Evolutionary conservation across 2,329 filamentous ascomycete species (phyloP).

Genomic region (Ophiocordyceps robertsii): DNA sequence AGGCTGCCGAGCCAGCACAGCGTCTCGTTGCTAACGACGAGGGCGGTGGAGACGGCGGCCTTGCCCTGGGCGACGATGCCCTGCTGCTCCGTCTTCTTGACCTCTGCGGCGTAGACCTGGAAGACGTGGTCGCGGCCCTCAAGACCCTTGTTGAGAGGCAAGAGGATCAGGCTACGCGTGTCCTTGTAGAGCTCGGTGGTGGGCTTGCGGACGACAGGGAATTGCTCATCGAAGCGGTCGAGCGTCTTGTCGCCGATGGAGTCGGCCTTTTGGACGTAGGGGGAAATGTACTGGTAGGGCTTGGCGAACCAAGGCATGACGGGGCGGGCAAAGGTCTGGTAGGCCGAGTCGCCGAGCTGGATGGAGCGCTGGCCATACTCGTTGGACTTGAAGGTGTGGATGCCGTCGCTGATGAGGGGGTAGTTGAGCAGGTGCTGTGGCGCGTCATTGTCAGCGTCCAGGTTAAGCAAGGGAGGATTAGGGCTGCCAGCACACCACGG

Average conservation of each 20-base stretch:
- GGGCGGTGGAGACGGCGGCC: slow-evolving; percentile 53
- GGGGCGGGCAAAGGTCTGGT: slow-evolving; percentile 63
- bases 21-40: slow-evolving; percentile 54
- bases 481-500: not conserved
- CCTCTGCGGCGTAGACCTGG: slow-evolving; percentile 41
- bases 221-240: slow-evolving; percentile 51
- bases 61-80: slow-evolving; percentile 55
- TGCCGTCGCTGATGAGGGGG: slow-evolving; percentile 67
- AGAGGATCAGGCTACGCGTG: slow-evolving; percentile 45
- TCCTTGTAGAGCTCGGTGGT: slow-evolving; percentile 55
- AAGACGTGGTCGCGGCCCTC: slow-evolving; percentile 50
- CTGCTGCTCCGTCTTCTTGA: slow-evolving; percentile 50
- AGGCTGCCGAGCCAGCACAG: slow-evolving; percentile 46
- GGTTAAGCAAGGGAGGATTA: not conserved
- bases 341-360: slow-evolving; percentile 59
- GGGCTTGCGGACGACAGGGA: slow-evolving; percentile 64
- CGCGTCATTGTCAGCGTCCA: not conserved
- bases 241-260: slow-evolving; percentile 61
- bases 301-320: slow-evolving; percentile 57
- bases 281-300: slow-evolving; percentile 70
- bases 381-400: slow-evolving; percentile 68
- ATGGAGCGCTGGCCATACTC: slow-evolving; percentile 75
- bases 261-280: slow-evolving; percentile 77
- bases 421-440: slow-evolving; percentile 70
- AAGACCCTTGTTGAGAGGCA: slow-evolving; percentile 48